Percentiles rank a stretch among this genome's conserved stretches.
Evolutionary conservation across 257 asterid genomes (phyloP).

Genomic region (Solanum chilense): DNA sequence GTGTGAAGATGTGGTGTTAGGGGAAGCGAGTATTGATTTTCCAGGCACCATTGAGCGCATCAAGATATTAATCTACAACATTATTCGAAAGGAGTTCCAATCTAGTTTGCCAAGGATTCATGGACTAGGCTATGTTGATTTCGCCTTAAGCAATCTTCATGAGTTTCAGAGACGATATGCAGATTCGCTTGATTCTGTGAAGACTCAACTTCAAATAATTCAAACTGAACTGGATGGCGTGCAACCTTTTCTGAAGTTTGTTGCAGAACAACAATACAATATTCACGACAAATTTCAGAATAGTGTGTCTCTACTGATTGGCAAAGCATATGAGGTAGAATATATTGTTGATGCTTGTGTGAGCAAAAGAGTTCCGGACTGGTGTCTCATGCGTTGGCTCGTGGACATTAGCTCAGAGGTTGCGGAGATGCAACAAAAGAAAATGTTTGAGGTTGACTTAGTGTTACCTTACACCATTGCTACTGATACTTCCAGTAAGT

Average conservation of each 20-base stretch:
- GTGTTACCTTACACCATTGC: not conserved
- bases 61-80: not conserved
- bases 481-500: not conserved
- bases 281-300: not conserved
- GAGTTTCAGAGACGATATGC: not conserved
- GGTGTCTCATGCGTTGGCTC: not conserved
- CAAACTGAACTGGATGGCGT: not conserved
- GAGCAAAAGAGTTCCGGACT: not conserved
- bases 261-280: not conserved
- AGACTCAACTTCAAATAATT: not conserved
- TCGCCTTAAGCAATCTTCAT: not conserved
- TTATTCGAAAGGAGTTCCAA: not conserved
- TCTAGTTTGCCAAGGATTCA: not conserved
- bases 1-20: not conserved
- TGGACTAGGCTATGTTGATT: not conserved
- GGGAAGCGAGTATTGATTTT: not conserved
- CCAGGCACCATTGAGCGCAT: not conserved
- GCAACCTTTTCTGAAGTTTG: not conserved
- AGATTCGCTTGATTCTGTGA: not conserved
- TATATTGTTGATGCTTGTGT: not conserved
- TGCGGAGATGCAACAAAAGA: not conserved
- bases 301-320: not conserved
- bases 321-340: not conserved
- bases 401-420: fast-evolving
- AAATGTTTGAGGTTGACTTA: not conserved